Base-by-base conservation (phyloP, 179 eudicot species). In the Silene vulgaris region DNA sequence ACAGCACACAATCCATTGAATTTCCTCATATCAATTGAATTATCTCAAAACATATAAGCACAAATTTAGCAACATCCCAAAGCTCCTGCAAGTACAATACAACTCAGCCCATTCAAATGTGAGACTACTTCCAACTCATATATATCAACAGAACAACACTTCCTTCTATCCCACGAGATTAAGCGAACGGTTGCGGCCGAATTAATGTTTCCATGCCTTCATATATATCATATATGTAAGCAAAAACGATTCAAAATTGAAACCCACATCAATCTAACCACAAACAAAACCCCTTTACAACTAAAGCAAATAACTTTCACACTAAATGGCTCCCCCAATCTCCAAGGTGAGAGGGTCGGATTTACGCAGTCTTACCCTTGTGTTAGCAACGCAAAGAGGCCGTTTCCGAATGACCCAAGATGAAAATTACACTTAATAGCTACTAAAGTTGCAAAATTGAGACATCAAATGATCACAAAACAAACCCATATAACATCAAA, bases 1-100 rank as follows among this genome's bases (percentile, higher is more conserved):
- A 57, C 43, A 69, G 54, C 30, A 77, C 69, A 77, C 11, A 19
- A 21, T 4, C 17, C 69, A 28, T 65, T 11, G n/a, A 60, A 17
- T 6, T 12, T 13, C 13, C n/a, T 16, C 17, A 7, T 50, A 65
- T 29, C 69, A 48, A 32, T 19, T 19, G 5, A 6, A 19, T 8
- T 0, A 64, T 26, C 48, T 1, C 62, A 48, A 48, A 12, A 0
- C 71, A 8, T 28, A 28, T 30, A 30, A 52, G 4, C 72, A 1
- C 63, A 11, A 52, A 17, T n/a, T 21, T 50, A 1, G 30, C 19
- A 4, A 14, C 63, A 64, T 28, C 48, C 29, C 28, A 43, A n/a
- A n/a, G n/a, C n/a, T n/a, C n/a, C n/a, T 23, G 20, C 40, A 16
- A 71, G 12, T 71, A 20, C 14, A 32, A 66, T 30, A 3, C 35